phyloP scores from a whole-genome alignment of 1,139 yeast genomes.

The Candida albicans region DNA sequence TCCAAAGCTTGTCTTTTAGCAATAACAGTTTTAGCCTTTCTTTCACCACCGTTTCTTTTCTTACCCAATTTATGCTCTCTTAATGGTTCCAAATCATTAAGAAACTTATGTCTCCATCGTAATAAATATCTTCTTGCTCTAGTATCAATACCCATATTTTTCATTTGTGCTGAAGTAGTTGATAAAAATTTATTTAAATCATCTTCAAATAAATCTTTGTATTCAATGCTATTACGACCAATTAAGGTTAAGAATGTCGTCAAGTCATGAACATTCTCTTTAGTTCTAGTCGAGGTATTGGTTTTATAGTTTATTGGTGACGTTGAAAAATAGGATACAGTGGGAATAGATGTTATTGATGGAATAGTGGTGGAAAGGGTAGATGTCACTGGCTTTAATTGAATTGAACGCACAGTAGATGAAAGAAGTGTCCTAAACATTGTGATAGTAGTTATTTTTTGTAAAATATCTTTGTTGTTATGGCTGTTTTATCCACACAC shows the following conservation, averaged over 20 bases:
- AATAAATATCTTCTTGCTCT: constrained; percentile 67
- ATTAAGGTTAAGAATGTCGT: constrained; percentile 67
- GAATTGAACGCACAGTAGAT: constrained; percentile 1
- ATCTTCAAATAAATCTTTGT: constrained; percentile 67
- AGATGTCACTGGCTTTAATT: background rate
- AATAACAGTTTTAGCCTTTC: constrained; percentile 66
- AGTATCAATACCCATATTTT: constrained; percentile 77
- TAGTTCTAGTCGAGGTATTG: constrained; percentile 45
- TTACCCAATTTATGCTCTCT: constrained; percentile 62
- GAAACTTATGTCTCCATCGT: constrained; percentile 49
- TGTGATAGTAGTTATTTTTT: background rate
- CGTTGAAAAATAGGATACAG: constrained; percentile 12
- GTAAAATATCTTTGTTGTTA: constrained; percentile 3
- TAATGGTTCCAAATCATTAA: constrained; percentile 58
- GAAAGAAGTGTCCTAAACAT: constrained; percentile 11
- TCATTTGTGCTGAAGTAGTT: constrained; percentile 57
- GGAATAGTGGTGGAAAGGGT: background rate
- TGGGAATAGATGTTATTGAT: background rate
- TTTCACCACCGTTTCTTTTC: constrained; percentile 89
- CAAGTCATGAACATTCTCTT: constrained; percentile 68
- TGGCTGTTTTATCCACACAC: background rate
- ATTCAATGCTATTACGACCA: constrained; percentile 74
- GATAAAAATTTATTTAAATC: constrained; percentile 69
- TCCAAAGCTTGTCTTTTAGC: constrained; percentile 71
- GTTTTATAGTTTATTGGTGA: constrained; percentile 24